Evolutionary conservation across 2,329 filamentous ascomycete species (phyloP), one percentile per base, ranked within the genome.

Genomic region (Aspergillus pseudoviridinutans): DNA sequence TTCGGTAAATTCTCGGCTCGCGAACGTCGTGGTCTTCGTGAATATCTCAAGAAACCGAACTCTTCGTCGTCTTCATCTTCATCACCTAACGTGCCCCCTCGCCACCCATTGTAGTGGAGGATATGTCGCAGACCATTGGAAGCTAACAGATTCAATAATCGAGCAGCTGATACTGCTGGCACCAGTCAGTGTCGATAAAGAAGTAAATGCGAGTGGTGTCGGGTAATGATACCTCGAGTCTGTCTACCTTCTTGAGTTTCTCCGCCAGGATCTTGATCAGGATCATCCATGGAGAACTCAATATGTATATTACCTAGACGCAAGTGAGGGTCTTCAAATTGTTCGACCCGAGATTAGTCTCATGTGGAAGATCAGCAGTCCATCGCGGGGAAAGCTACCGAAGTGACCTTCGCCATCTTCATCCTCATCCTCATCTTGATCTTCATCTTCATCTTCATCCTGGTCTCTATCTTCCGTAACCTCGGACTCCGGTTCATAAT

Each of bases 1-100:
- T 89, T 89, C n/a, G 92, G 91, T 58, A 92, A 92, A 49, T 84
- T 77, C 60, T 86, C 72, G 22, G 68, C 72, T 12, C 70, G 64
- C 4, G 67, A 61, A 6, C 77, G 71, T 20, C 76, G 76, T 53
- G 82, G 78, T 50, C 81, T 75, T 35, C 79, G 72, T 44, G 80
- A 75, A 64, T 79, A 77, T 51, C 79, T 74, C 51, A 76, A 68
- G 53, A 61, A 58, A 0, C 56, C 68, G 57, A 64, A 57, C 35
- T 66, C 66, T 10, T 71, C 67, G 12, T 70, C 70, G 17, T 73
- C 72, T 2, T 73, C 69, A 1, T 71, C 71, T 3, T 67, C 64
- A 7, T 62, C 68, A 52, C 63, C 58, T 53, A 53, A 47, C 47
- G 51, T 42, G 38, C 61, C 62, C 10, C 55, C 60, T 55, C 67